Base-by-base conservation (phyloP, 768 basidiomycete genomes). In the Lentinula guzmanii region DNA sequence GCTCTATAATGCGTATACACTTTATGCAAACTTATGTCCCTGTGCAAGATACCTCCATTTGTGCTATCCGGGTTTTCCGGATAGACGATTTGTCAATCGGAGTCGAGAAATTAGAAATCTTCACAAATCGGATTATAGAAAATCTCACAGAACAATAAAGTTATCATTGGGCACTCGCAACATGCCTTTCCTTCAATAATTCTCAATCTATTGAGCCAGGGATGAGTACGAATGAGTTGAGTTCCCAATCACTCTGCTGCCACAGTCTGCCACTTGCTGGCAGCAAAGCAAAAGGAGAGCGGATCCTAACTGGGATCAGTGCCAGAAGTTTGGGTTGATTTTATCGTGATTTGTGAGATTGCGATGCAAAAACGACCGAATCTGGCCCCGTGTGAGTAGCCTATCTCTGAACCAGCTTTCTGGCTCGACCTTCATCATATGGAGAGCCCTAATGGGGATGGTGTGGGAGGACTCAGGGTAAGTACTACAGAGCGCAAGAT, bases 321-420 rank as follows among this genome's bases (percentile, higher is more conserved):
- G 53, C 34, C 34, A 18, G 11, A 39, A 21, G 31, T 7, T 33
- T 52, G 53, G 37, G 34, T 37, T 39, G 53, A 54, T 54, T 34
- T 34, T 21, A 54, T 37, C 34, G 37, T 54, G 53, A 18, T 54
- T 50, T 45, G 59, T 41, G 42, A 51, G 59, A 60, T 60, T 46
- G 39, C 43, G 51, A 42, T 51, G 52, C 39, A 34, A 15, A 41
- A 48, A 16, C 31, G 21, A 13, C 31, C 33, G 58, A 59, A 50
- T 60, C 51, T 60, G 13, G 5, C 37, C 11, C 33, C 46, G 46
- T 31, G 39, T 43, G 42, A 41, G 60, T 54, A 54, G 52, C 35
- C 52, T 52, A 54, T 54, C 60, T 52, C 33, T 21, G 50, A 48
- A 16, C 60, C 41, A 52, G 31, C 6, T n/a, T 15, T 6, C 41